These are phyloP conservation scores for Lachancea sp. DNA, from an alignment of 805 yeast genomes.

Conservation along the genomic window DNA sequence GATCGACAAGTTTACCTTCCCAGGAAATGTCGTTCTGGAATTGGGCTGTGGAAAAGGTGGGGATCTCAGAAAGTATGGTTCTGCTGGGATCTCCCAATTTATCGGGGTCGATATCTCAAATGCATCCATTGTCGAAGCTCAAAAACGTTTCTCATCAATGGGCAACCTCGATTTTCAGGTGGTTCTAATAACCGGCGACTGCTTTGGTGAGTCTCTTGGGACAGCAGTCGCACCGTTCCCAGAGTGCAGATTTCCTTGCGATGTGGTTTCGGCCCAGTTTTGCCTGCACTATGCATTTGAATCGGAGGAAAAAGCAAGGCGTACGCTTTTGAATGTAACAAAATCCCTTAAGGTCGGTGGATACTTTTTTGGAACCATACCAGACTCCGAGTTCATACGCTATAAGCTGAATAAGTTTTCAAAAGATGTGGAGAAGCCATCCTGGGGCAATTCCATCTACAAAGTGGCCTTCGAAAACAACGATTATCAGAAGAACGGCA, in stretches of 20 bases:
- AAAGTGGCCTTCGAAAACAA: constrained; percentile 72
- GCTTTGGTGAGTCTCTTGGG: constrained; percentile 67
- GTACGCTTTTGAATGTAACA: constrained; percentile 67
- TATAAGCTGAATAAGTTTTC: constrained; percentile 52
- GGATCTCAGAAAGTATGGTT: constrained; percentile 83
- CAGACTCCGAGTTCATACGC: constrained; percentile 78
- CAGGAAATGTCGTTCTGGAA: constrained; percentile 61
- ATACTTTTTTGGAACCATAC: constrained; percentile 86
- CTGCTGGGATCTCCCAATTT: constrained; percentile 64
- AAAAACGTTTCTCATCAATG: constrained; percentile 56
- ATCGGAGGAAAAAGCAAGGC: constrained; percentile 70
- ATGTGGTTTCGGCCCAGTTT: constrained; percentile 84
- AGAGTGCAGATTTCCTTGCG: constrained; percentile 69
- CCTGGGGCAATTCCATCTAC: constrained; percentile 84
- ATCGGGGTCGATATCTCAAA: constrained; percentile 92
- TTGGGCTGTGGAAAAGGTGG: constrained; percentile 99
- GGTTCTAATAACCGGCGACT: constrained; percentile 87
- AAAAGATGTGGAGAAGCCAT: constrained; percentile 42
- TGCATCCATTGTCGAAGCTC: constrained; percentile 79
- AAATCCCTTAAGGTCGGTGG: constrained; percentile 78
- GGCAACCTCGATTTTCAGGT: constrained; percentile 63
- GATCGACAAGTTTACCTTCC: constrained; percentile 58
- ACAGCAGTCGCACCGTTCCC: constrained; percentile 63
- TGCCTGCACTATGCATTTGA: constrained; percentile 94
- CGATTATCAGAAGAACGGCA: constrained; percentile 58